A percentile compares a stretch with the other conserved stretches of the same genome.
phyloP scores from a whole-genome alignment of 164 flowering plant genomes.

The Vitis amurensis region DNA sequence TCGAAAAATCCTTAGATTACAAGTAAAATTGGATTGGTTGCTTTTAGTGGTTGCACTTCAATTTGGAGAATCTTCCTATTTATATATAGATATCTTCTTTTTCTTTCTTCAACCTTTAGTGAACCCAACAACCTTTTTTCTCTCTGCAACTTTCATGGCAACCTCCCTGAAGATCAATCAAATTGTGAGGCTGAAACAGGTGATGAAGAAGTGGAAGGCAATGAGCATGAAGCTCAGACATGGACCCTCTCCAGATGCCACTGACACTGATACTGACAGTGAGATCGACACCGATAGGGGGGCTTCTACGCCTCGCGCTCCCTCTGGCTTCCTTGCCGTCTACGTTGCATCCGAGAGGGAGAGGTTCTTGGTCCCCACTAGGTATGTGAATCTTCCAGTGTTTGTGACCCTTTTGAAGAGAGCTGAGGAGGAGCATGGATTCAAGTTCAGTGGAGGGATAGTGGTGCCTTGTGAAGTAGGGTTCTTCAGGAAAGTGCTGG shows the following conservation, averaged over 20 bases:
- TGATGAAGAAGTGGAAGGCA: not conserved
- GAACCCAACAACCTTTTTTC: not conserved
- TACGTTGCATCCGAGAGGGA: conserved; percentile 33
- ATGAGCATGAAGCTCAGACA: not conserved
- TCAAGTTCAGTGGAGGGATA: conserved; percentile 27
- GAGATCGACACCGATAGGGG: too few relatives aligned
- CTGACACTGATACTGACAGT: not conserved
- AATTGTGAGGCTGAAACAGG: not conserved
- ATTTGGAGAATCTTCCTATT: too few relatives aligned
- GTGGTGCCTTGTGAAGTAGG: conserved; percentile 40
- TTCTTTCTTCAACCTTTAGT: too few relatives aligned
- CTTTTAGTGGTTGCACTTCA: too few relatives aligned
- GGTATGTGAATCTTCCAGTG: conserved; percentile 37
- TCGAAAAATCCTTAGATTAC: too few relatives aligned
- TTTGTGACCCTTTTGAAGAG: conserved; percentile 27
- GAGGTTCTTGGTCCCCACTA: conserved; percentile 38
- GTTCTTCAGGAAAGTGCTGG: conserved; percentile 31
- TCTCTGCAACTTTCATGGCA: not conserved
- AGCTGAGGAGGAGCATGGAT: conserved; percentile 45
- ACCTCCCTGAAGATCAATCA: not conserved
- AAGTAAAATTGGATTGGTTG: too few relatives aligned
- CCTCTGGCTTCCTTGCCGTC: conserved; percentile 35
- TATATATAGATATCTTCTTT: too few relatives aligned
- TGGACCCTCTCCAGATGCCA: not conserved
- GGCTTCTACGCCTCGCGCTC: not conserved